Percentiles rank a stretch among this genome's conserved stretches.
Evolutionary conservation across 441 rosid genomes (phyloP).

Genomic region (Gossypium davidsonii): DNA sequence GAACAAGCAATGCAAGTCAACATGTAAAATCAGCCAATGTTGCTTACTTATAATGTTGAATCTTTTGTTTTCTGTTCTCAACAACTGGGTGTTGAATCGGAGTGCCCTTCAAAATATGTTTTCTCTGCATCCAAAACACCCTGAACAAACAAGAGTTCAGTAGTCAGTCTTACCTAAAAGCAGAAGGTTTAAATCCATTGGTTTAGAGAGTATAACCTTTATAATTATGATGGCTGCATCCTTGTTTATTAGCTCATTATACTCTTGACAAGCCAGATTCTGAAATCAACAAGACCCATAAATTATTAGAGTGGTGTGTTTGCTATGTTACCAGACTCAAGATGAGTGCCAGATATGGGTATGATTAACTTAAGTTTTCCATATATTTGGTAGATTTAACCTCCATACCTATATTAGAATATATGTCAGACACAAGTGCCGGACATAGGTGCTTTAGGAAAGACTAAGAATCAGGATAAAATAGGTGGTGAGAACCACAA

Average conservation of each 20-base stretch:
- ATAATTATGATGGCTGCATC: conserved; percentile 71
- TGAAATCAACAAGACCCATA: conserved; percentile 18
- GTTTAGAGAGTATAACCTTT: conserved; percentile 36
- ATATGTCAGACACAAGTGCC: neutral
- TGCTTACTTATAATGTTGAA: neutral
- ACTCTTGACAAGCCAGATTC: conserved; percentile 63
- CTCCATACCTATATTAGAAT: neutral
- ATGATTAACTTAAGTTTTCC: neutral
- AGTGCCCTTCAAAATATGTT: conserved; percentile 34
- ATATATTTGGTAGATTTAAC: neutral
- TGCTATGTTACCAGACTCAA: neutral
- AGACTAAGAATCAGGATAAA: neutral
- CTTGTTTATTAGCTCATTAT: conserved; percentile 76
- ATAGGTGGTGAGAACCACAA: neutral
- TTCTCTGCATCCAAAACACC: conserved; percentile 68
- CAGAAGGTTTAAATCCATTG: neutral
- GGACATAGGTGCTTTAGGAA: neutral
- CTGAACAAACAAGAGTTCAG: conserved; percentile 29
- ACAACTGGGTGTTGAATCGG: conserved; percentile 4
- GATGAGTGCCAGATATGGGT: neutral
- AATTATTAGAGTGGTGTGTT: neutral
- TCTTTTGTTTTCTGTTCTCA: no score
- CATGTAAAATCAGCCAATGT: neutral
- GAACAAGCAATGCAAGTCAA: neutral
- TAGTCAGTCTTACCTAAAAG: neutral